These are phyloP conservation scores for Sequoia sempervirens DNA, from an alignment of 75 land plant genomes.

Conservation along the genomic window DNA sequence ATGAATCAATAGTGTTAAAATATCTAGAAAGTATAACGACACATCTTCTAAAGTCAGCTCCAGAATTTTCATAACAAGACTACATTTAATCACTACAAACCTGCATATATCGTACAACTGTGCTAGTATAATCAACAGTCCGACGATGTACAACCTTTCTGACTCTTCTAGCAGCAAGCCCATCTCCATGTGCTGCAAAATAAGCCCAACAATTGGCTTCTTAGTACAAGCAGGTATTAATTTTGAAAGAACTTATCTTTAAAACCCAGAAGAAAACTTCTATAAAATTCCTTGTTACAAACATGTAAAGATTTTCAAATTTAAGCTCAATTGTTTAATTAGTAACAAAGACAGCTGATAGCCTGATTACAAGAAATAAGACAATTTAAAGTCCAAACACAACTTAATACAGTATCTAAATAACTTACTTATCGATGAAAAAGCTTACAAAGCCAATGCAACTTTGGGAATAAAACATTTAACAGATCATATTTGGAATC, in stretches of 20 bases:
- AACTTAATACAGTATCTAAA: background rate
- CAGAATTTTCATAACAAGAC: background rate
- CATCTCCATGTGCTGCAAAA: constrained; percentile 48
- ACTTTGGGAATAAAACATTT: background rate
- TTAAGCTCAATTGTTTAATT: background rate
- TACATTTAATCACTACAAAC: constrained; percentile 23
- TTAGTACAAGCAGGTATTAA: background rate
- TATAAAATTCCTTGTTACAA: too few relatives aligned
- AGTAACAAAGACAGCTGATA: too few relatives aligned
- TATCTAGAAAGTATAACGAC: background rate
- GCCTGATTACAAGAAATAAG: background rate
- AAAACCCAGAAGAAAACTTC: background rate
- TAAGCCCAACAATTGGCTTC: background rate
- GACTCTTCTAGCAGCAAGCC: constrained; percentile 80
- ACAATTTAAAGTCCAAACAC: background rate
- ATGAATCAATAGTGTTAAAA: background rate
- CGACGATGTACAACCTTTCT: constrained; percentile 89
- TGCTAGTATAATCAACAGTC: constrained; percentile 93
- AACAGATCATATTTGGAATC: background rate
- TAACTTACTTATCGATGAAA: background rate
- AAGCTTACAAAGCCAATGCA: background rate
- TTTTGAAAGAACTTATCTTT: background rate
- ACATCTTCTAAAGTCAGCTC: background rate
- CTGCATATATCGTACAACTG: constrained; percentile 93
- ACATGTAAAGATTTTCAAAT: background rate